These are phyloP conservation scores for Yamadazyma nakazawae DNA, from an alignment of 805 yeast species.

Conservation along the genomic window DNA sequence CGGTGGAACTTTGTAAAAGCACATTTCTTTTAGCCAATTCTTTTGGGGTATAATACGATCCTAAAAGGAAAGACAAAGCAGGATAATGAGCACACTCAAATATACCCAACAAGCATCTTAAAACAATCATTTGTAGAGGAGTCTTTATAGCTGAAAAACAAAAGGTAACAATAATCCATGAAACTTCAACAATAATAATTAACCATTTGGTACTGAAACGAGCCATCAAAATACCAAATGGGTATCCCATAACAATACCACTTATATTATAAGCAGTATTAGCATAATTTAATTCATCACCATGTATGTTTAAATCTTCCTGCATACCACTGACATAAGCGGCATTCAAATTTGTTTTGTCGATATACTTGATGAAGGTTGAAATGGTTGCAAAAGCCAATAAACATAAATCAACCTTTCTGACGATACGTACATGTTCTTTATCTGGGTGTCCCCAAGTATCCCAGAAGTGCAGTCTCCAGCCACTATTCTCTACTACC, in stretches of 20 bases:
- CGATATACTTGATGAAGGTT: conserved; percentile 11
- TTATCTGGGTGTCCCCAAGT: conserved; percentile 11
- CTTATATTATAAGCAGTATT: conserved; percentile 53
- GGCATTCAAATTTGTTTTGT: conserved; percentile 22
- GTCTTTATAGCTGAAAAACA: background rate
- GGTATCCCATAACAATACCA: conserved; percentile 20
- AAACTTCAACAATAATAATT: background rate
- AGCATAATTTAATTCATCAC: conserved; percentile 48
- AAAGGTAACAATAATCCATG: background rate
- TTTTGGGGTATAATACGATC: conserved; percentile 18
- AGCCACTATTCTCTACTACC: background rate
- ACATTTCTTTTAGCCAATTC: conserved; percentile 20
- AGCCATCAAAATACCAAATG: conserved; percentile 36
- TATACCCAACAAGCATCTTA: conserved; percentile 21
- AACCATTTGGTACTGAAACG: conserved; percentile 10
- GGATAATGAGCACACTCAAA: conserved; percentile 22
- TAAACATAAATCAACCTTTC: conserved; percentile 8
- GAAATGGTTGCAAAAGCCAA: conserved; percentile 9
- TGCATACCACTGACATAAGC: conserved; percentile 58
- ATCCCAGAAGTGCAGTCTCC: conserved; percentile 7
- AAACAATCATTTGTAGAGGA: conserved; percentile 7
- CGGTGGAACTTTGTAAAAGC: conserved; percentile 14
- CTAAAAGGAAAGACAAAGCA: conserved; percentile 12
- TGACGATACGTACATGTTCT: conserved; percentile 5
- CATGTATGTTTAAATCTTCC: conserved; percentile 47